Conservation (phyloP, 2,329 filamentous ascomycete genomes). For the Penicillium oxalicum region DNA sequence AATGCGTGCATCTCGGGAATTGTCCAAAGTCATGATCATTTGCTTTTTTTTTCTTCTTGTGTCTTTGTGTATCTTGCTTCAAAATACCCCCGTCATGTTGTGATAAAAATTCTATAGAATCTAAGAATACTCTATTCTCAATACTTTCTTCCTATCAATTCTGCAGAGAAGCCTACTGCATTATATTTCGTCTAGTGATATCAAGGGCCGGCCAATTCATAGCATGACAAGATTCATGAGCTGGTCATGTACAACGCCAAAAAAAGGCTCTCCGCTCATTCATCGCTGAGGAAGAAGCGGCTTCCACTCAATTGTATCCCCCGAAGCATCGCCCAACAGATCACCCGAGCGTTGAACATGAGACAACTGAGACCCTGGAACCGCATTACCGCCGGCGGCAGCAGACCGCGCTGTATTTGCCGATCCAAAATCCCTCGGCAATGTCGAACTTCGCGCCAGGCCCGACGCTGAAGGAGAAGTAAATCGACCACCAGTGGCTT, state of each 20-base stretch:
- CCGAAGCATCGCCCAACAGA: conserved; percentile 22
- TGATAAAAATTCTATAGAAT: too few relatives aligned
- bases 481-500: background rate
- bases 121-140: too few relatives aligned
- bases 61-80: background rate
- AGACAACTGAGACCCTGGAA: background rate
- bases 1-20: too few relatives aligned
- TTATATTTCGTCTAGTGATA: too few relatives aligned
- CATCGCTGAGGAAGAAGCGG: conserved; percentile 24
- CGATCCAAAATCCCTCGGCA: background rate
- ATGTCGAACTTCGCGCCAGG: background rate
- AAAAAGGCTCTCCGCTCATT: background rate
- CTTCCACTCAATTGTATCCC: conserved; percentile 27
- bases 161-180: too few relatives aligned
- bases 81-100: background rate
- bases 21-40: background rate
- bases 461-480: background rate
- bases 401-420: too few relatives aligned
- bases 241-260: too few relatives aligned
- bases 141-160: too few relatives aligned
- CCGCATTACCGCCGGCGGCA: too few relatives aligned
- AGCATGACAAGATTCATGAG: too few relatives aligned
- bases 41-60: background rate
- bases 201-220: too few relatives aligned
- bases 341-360: conserved; percentile 3